These are phyloP conservation scores for Nothophytophthora sp. DNA, from an alignment of 352 stramenopile genomes.

Conservation along the genomic window DNA sequence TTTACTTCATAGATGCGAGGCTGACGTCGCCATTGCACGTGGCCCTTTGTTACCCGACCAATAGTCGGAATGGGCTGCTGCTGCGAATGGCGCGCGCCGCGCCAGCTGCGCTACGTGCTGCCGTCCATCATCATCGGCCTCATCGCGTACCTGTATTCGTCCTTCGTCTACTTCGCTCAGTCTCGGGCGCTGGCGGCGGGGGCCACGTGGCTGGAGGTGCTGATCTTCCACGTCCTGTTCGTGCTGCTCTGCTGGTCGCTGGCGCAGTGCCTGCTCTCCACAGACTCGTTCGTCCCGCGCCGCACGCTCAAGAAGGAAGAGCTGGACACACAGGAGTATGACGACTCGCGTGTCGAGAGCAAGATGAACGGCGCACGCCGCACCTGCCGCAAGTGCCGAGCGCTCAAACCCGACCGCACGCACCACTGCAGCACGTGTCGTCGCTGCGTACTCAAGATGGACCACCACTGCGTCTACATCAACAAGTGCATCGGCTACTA, in stretches of 20 bases:
- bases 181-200: conserved; percentile 31
- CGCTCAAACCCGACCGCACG: conserved; percentile 74
- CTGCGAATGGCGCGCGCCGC: conserved; percentile 59
- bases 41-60: not conserved
- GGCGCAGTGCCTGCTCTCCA: conserved; percentile 50
- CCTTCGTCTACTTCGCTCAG: conserved; percentile 62
- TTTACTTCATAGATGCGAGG: no score
- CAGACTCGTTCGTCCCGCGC: conserved; percentile 53
- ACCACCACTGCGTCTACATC: conserved; percentile 89
- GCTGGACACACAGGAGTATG: conserved; percentile 1
- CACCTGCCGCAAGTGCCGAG: conserved; percentile 77
- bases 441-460: conserved; percentile 87
- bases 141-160: conserved; percentile 67
- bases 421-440: conserved; percentile 83
- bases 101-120: conserved; percentile 56
- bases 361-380: conserved; percentile 74
- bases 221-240: conserved; percentile 57
- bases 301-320: conserved; percentile 29
- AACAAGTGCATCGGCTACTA: conserved; percentile 92
- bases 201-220: conserved; percentile 36
- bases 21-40: no score
- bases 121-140: conserved; percentile 46
- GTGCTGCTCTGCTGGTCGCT: conserved; percentile 62
- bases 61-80: conserved; percentile 54
- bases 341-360: conserved; percentile 40